Evolutionary conservation across 1,284 basidiomycete species (phyloP).

Genomic region (Calocybe gambosa): DNA sequence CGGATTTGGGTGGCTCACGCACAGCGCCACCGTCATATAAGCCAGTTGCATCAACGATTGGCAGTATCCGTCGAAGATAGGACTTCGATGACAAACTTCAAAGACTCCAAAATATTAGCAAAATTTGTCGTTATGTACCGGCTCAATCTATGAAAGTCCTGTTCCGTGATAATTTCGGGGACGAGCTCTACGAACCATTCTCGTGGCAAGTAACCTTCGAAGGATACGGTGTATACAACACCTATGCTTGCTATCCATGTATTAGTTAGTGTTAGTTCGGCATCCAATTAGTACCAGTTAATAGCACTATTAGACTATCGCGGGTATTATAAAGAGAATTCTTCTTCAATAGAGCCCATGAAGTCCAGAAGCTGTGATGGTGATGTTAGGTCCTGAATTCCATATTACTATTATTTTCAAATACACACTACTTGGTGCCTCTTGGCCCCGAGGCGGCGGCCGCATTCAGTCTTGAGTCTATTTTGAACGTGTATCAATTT

Average conservation of each 20-base stretch:
- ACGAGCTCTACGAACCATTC: too few species aligned
- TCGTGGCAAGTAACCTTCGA: too few species aligned
- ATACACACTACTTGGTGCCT: conserved; percentile 66
- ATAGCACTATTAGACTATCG: too few species aligned
- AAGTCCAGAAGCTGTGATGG: conserved; percentile 49
- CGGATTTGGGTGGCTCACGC: background rate
- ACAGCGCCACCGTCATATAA: background rate
- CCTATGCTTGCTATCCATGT: too few species aligned
- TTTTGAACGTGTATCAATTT: conserved; percentile 76
- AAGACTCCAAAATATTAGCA: too few species aligned
- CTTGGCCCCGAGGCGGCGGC: conserved; percentile 62
- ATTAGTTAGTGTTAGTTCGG: too few species aligned
- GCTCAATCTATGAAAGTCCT: too few species aligned
- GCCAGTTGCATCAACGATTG: background rate
- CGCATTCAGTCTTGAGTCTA: conserved; percentile 72
- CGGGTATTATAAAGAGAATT: conserved; percentile 11
- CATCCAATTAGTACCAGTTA: too few species aligned
- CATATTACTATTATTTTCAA: background rate
- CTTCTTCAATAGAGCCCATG: conserved; percentile 35
- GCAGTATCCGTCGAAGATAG: background rate
- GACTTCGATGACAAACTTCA: background rate
- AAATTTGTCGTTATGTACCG: too few species aligned
- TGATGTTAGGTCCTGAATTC: background rate
- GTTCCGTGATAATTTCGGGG: too few species aligned
- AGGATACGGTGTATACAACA: too few species aligned